Percentiles rank a stretch among this genome's conserved stretches.
Evolutionary conservation across 106 monocot genomes (phyloP).

Genomic region (Platanthera guangdongensis): DNA sequence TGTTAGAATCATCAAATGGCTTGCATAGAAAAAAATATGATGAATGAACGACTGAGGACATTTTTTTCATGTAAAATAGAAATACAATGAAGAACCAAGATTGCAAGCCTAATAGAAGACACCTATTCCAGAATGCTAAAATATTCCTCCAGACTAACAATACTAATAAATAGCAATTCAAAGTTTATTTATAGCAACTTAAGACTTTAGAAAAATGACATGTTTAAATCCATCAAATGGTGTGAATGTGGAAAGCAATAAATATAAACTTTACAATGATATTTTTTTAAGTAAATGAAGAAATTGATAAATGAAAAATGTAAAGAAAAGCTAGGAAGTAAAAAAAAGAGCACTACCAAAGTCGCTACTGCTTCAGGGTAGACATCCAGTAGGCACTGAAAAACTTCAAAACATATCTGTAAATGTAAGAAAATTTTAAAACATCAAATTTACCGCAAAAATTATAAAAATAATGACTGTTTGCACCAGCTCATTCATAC

Average conservation of each 20-base stretch:
- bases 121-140: neutral
- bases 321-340: neutral
- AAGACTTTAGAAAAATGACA: neutral
- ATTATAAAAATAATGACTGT: neutral
- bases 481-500: neutral
- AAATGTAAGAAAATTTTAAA: constrained; percentile 10
- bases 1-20: too few relatives aligned
- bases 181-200: neutral
- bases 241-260: neutral
- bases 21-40: too few relatives aligned
- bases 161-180: neutral
- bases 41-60: too few relatives aligned
- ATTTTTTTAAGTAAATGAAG: neutral
- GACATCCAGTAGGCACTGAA: constrained; percentile 51
- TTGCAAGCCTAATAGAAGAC: neutral
- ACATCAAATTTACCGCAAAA: neutral
- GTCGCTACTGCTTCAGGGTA: constrained; percentile 32
- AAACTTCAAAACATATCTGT: constrained; percentile 86
- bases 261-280: neutral
- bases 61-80: neutral
- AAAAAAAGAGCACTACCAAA: constrained; percentile 35
- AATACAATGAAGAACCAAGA: neutral
- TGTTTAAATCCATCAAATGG: neutral
- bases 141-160: neutral
- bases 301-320: neutral